A percentile compares a stretch with the other conserved stretches of the same genome.
Evolutionary conservation across 2,329 filamentous ascomycete genomes (phyloP).

Genomic region (Leptoxyphium fumago): DNA sequence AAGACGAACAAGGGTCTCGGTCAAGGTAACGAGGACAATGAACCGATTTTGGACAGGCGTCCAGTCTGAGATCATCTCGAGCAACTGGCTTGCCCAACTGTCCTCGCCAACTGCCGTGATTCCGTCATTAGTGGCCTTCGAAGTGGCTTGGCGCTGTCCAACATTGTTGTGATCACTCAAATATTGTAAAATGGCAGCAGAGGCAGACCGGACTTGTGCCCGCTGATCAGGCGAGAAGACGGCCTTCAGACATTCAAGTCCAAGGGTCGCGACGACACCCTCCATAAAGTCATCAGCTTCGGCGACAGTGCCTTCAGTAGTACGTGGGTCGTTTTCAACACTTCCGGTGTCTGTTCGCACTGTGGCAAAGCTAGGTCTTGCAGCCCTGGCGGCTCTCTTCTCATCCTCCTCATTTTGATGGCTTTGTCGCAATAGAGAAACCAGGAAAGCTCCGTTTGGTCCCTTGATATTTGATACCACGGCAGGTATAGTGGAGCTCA

Average conservation of each 20-base stretch:
- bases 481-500: constrained; percentile 66
- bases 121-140: constrained; percentile 24
- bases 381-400: constrained; percentile 41
- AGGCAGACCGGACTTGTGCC: constrained; percentile 65
- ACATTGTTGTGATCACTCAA: constrained; percentile 30
- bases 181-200: constrained; percentile 58
- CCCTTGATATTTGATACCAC: constrained; percentile 79
- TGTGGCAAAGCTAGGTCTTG: constrained; percentile 65
- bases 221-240: constrained; percentile 74
- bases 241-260: constrained; percentile 71
- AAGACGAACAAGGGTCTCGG: constrained; percentile 59
- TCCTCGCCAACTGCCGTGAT: constrained; percentile 22
- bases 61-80: constrained; percentile 70
- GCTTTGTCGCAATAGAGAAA: constrained; percentile 51
- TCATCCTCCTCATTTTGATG: constrained; percentile 51
- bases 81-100: constrained; percentile 71
- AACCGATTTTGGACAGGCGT: constrained; percentile 90
- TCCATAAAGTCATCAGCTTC: constrained; percentile 85
- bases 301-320: constrained; percentile 64
- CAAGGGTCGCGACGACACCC: constrained; percentile 71
- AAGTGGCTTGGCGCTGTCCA: constrained; percentile 9
- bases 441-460: constrained; percentile 54
- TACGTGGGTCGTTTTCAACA: constrained; percentile 44
- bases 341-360: constrained; percentile 54
- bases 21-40: constrained; percentile 67